Evolutionary conservation across 1,284 basidiomycete species (phyloP).

Genomic region (Leccinum pachyderme): DNA sequence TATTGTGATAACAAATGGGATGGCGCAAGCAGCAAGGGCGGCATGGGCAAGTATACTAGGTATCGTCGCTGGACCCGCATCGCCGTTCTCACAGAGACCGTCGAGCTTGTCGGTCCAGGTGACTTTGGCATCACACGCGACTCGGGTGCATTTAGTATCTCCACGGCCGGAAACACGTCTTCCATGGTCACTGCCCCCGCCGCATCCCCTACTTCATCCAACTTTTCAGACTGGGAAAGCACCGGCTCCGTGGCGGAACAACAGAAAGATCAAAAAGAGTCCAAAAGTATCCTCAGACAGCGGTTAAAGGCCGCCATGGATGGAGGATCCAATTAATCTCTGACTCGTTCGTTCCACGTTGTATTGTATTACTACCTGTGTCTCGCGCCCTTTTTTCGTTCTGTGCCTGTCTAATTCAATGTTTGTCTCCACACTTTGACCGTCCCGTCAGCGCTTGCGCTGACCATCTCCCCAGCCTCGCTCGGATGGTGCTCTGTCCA

Average conservation of each 20-base stretch:
- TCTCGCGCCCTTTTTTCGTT: background rate
- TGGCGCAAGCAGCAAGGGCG: slow-evolving; percentile 68
- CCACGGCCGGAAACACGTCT: slow-evolving; percentile 18
- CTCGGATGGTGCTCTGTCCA: slow-evolving; percentile 89
- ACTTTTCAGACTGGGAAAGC: slow-evolving; percentile 33
- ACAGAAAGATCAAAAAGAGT: slow-evolving; percentile 22
- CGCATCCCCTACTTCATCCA: slow-evolving; percentile 31
- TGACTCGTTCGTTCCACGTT: slow-evolving; percentile 7
- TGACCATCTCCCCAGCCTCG: slow-evolving; percentile 81
- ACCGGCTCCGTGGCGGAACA: slow-evolving; percentile 25
- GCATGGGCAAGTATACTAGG: slow-evolving; percentile 89
- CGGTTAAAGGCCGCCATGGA: slow-evolving; percentile 34
- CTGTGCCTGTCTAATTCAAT: slow-evolving; percentile 7
- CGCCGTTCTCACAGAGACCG: slow-evolving; percentile 71
- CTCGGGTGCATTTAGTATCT: slow-evolving; percentile 23
- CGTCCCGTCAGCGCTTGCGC: slow-evolving; percentile 83
- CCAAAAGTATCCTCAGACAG: slow-evolving; percentile 26
- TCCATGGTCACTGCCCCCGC: slow-evolving; percentile 27
- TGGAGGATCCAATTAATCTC: slow-evolving; percentile 11
- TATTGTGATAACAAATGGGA: slow-evolving; percentile 98
- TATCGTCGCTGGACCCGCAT: slow-evolving; percentile 82
- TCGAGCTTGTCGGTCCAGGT: slow-evolving; percentile 51
- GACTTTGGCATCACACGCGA: slow-evolving; percentile 33
- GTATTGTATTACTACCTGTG: slow-evolving; percentile 27
- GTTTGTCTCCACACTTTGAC: slow-evolving; percentile 76